These are phyloP conservation scores for Globisporangium splendens DNA, from an alignment of 352 stramenopile genomes.

Conservation along the genomic window DNA sequence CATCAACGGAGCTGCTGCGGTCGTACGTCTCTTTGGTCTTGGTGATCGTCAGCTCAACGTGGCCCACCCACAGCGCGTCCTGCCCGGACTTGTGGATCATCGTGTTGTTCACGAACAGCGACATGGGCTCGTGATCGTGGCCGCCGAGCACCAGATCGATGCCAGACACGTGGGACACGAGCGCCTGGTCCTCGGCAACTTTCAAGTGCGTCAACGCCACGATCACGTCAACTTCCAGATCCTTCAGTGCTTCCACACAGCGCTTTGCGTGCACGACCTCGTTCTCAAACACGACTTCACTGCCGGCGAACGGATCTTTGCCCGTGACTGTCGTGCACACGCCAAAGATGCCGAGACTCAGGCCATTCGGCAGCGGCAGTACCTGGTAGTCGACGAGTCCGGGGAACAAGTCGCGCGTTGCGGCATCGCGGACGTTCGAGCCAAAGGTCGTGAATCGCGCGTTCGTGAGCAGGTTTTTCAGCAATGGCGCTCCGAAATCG, in stretches of 20 bases:
- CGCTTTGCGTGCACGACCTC: slow-evolving; percentile 38
- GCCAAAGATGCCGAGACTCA: slow-evolving; percentile 51
- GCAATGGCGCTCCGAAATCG: slow-evolving; percentile 48
- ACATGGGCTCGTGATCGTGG: slow-evolving; percentile 85
- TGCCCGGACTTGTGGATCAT: slow-evolving; percentile 86
- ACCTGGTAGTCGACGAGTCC: slow-evolving; percentile 36
- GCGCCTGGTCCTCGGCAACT: slow-evolving; percentile 51
- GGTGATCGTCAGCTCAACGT: slow-evolving; percentile 56
- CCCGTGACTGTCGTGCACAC: slow-evolving; percentile 52
- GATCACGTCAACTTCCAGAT: slow-evolving; percentile 57
- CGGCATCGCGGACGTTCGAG: slow-evolving; percentile 44
- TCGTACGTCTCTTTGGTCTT: slow-evolving; percentile 3
- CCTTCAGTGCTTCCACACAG: slow-evolving; percentile 53
- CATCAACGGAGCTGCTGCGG: slow-evolving; percentile 2
- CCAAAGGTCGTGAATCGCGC: slow-evolving; percentile 55
- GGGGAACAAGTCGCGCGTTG: slow-evolving; percentile 27
- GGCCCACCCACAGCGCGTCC: slow-evolving; percentile 78
- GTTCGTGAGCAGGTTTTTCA: slow-evolving; percentile 30
- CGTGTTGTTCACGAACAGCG: slow-evolving; percentile 43
- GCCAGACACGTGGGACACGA: slow-evolving; percentile 48
- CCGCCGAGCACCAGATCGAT: slow-evolving; percentile 87
- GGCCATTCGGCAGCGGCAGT: slow-evolving; percentile 29
- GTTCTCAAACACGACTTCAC: slow-evolving; percentile 45
- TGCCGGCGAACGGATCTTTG: slow-evolving; percentile 47
- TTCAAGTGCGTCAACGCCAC: slow-evolving; percentile 83